phyloP scores from a whole-genome alignment of 192 early-diverging fungal species.

The Gonapodya prolifera region DNA sequence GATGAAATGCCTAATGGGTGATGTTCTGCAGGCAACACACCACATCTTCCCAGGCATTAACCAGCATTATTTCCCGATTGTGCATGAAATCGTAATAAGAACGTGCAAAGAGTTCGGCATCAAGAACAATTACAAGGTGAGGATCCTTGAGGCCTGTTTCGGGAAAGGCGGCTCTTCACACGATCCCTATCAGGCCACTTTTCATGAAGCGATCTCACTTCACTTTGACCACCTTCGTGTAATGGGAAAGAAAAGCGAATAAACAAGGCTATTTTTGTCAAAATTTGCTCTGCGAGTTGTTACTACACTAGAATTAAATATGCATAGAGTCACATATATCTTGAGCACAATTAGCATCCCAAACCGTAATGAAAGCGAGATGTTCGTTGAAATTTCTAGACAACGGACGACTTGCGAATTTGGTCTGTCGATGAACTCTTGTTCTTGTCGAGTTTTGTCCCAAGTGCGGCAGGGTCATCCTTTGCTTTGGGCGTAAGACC shows the following conservation, averaged over 20 bases:
- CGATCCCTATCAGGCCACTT: constrained; percentile 21
- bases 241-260: constrained; percentile 15
- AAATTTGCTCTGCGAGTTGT: no score
- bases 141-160: not conserved
- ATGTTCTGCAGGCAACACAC: constrained; percentile 17
- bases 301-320: no score
- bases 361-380: no score
- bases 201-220: constrained; percentile 28
- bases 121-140: constrained; percentile 20
- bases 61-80: constrained; percentile 33
- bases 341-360: no score
- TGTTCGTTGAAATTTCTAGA: no score
- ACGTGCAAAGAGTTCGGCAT: constrained; percentile 36
- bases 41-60: constrained; percentile 37
- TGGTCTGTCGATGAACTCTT: no score
- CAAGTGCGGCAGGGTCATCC: no score
- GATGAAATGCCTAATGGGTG: not conserved
- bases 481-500: no score
- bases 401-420: no score
- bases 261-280: no score
- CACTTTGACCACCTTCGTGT: constrained; percentile 30
- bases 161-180: not conserved
- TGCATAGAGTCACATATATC: no score
- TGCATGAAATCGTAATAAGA: constrained; percentile 27
- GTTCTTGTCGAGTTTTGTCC: no score